These are phyloP conservation scores for Teunomyces funiuensis DNA, from an alignment of 805 yeast species.

Conservation along the genomic window DNA sequence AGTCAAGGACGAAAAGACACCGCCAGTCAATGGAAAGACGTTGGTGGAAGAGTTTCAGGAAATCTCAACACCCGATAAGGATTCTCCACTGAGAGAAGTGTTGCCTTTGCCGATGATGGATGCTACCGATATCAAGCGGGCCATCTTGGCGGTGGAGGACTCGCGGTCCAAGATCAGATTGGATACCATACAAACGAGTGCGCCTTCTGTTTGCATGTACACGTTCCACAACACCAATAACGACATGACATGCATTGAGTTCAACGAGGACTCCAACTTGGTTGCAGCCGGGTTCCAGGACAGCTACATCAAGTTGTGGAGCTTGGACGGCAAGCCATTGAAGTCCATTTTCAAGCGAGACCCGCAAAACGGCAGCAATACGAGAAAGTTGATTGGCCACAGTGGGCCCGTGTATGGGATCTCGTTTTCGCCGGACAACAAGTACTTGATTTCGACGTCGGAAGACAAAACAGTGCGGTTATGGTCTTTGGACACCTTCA, in stretches of 20 bases:
- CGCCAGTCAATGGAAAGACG: constrained; percentile 38
- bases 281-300: constrained; percentile 96
- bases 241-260: constrained; percentile 81
- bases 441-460: constrained; percentile 74
- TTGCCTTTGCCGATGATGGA: constrained; percentile 87
- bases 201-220: constrained; percentile 97
- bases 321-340: constrained; percentile 85
- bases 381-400: constrained; percentile 80
- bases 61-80: constrained; percentile 52
- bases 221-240: constrained; percentile 94
- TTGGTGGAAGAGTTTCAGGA: constrained; percentile 68
- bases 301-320: constrained; percentile 87
- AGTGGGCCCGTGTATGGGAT: constrained; percentile 91
- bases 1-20: constrained; percentile 62
- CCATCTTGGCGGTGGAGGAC: constrained; percentile 77
- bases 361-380: constrained; percentile 44
- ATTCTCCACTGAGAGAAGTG: constrained; percentile 70
- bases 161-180: constrained; percentile 71
- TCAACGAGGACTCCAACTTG: constrained; percentile 82
- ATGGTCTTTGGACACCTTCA: constrained; percentile 92
- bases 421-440: constrained; percentile 87
- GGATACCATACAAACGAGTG: constrained; percentile 69
- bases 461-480: constrained; percentile 90
- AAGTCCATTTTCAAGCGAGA: constrained; percentile 59
- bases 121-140: constrained; percentile 74